Conservation (phyloP, 129 eudicot species). For the Tagetes erecta region DNA sequence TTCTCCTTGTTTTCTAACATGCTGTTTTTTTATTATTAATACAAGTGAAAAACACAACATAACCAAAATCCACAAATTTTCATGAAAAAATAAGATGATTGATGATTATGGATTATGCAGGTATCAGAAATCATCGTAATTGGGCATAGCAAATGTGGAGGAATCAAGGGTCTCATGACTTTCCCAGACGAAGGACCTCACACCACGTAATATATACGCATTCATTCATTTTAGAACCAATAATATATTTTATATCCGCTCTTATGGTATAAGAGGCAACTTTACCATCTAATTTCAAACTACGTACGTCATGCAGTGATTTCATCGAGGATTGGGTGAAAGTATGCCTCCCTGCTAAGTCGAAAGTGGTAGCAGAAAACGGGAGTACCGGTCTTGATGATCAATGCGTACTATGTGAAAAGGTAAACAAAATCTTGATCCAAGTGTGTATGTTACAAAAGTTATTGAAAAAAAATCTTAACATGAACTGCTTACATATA, state of each 20-base stretch:
- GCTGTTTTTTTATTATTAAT: too few relatives aligned
- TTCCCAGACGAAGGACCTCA: constrained; percentile 72
- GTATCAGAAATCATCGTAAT: constrained; percentile 82
- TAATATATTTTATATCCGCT: neutral
- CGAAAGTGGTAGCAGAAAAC: constrained; percentile 55
- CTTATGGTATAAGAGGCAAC: neutral
- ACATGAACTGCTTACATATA: neutral
- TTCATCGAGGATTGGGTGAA: constrained; percentile 95
- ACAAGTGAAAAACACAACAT: neutral
- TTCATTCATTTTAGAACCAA: neutral
- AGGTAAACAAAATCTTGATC: constrained; percentile 42
- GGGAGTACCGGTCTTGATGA: constrained; percentile 41
- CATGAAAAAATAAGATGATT: neutral
- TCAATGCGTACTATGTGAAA: constrained; percentile 72
- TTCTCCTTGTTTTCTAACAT: too few relatives aligned
- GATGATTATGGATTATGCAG: constrained; percentile 34
- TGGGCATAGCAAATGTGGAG: constrained; percentile 97
- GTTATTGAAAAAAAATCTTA: neutral
- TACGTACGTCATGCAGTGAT: constrained; percentile 46
- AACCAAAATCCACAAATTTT: neutral
- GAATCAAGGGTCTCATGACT: constrained; percentile 98
- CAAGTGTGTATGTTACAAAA: neutral
- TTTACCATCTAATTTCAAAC: neutral
- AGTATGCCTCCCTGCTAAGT: constrained; percentile 75
- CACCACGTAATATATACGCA: constrained; percentile 52